A percentile compares a stretch with the other conserved stretches of the same genome.
Conservation (phyloP, 495 filamentous ascomycete species). For the Aspergillus carlsbadensis region DNA sequence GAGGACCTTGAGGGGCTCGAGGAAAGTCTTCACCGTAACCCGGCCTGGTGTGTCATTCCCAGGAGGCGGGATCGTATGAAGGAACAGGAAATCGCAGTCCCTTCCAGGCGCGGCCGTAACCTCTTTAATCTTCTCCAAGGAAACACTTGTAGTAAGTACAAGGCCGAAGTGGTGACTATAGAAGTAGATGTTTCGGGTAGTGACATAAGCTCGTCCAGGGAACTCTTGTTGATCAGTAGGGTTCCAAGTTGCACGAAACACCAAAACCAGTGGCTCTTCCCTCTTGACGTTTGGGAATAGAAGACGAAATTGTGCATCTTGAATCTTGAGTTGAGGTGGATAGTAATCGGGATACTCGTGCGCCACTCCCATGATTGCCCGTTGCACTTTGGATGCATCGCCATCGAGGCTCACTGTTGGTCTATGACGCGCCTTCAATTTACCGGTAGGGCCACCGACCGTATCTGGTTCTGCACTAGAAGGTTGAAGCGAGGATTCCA, state of each 20-base stretch:
- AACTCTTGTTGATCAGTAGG: slow-evolving; percentile 77
- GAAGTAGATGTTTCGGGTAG: slow-evolving; percentile 83
- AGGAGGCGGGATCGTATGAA: slow-evolving; percentile 70
- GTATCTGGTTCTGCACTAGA: slow-evolving; percentile 22
- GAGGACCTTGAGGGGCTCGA: slow-evolving; percentile 80
- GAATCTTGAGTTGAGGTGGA: slow-evolving; percentile 75
- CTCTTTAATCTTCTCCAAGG: slow-evolving; percentile 73
- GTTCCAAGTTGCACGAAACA: slow-evolving; percentile 73
- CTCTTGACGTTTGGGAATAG: slow-evolving; percentile 78
- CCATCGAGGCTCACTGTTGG: slow-evolving; percentile 80
- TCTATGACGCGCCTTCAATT: slow-evolving; percentile 52
- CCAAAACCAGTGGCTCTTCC: slow-evolving; percentile 76
- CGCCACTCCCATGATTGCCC: slow-evolving; percentile 34
- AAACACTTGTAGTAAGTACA: slow-evolving; percentile 74
- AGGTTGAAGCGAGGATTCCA: slow-evolving; percentile 18
- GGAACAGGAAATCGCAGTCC: slow-evolving; percentile 90
- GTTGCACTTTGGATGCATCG: slow-evolving; percentile 46
- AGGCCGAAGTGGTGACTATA: slow-evolving; percentile 95
- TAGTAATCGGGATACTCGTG: slow-evolving; percentile 79
- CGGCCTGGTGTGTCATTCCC: slow-evolving; percentile 63
- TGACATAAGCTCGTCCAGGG: slow-evolving; percentile 87
- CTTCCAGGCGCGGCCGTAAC: slow-evolving; percentile 85
- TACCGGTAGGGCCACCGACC: slow-evolving; percentile 10
- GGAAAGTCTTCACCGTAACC: slow-evolving; percentile 85
- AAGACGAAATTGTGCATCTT: slow-evolving; percentile 90